Conservation (phyloP, 1,139 yeast species). For the Debaryomycetaceae sp. region DNA sequence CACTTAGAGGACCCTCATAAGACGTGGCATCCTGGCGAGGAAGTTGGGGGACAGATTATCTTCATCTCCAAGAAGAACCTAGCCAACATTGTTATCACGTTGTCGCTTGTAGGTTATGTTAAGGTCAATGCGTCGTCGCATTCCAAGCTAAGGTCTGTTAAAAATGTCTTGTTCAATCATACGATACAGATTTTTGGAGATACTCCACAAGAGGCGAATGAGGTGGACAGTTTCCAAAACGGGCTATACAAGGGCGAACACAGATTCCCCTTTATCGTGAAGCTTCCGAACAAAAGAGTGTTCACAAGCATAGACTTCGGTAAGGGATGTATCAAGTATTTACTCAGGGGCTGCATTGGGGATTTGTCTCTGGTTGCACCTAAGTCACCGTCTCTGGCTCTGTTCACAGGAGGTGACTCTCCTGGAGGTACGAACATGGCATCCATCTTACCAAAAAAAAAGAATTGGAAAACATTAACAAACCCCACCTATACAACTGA, state of each 20-base stretch:
- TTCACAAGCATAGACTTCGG: constrained; percentile 81
- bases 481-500: constrained; percentile 45
- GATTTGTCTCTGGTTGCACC: constrained; percentile 10
- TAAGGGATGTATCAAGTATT: constrained; percentile 75
- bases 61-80: constrained; percentile 54
- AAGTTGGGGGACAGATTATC: constrained; percentile 61
- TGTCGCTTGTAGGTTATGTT: constrained; percentile 55
- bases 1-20: constrained; percentile 71
- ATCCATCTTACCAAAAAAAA: constrained; percentile 19
- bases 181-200: constrained; percentile 66
- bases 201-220: constrained; percentile 7
- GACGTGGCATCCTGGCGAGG: constrained; percentile 64
- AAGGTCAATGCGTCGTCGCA: constrained; percentile 52
- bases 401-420: constrained; percentile 9
- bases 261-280: constrained; percentile 79
- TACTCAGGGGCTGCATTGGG: constrained; percentile 55
- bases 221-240: constrained; percentile 26
- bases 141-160: constrained; percentile 49
- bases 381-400: constrained; percentile 3
- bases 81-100: constrained; percentile 49
- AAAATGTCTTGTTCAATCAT: constrained; percentile 58
- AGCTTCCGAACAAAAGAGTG: constrained; percentile 66
- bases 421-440: constrained; percentile 7
- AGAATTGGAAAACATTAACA: constrained; percentile 18
- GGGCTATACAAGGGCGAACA: constrained; percentile 80